Evolutionary conservation across 2,329 filamentous ascomycete species (phyloP), one percentile per base, ranked within the genome.

Genomic region (Apiospora aurea): DNA sequence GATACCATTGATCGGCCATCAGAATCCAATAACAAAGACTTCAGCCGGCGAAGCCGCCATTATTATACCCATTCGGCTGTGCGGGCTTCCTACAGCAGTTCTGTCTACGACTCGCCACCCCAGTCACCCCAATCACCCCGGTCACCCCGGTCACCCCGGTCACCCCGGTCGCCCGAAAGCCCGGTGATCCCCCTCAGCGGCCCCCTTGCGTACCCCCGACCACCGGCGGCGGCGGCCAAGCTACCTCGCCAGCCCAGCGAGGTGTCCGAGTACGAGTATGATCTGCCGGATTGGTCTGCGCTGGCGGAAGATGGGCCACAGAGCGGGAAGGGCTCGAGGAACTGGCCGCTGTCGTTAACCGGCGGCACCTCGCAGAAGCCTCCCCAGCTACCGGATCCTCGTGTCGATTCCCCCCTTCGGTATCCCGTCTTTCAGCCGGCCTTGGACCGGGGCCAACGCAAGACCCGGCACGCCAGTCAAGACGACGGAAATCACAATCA

Each of bases 391-490:
- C 34, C 57, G 34, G 57, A 41, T 41, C 18, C 57, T 64, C 34
- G 57, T 41, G 14, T 51, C 6, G 66, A 72, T 8, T 72, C 72
- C 24, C 24, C 69, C 71, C 13, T 73, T 73, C 49, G 43, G 53
- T 26, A 41, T 73, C 34, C 72, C 72, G 2, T 73, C 72, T 18
- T 73, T 73, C 67, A 73, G 72, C 47, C 72, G 72, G 24, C 72
- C 72, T 4, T 73, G 72, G 72, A 70, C 72, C 6, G 66, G 69
- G 18, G 64, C 67, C 21, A 38, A 67, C 43, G 68, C 72, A 18
- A 38, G 72, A 21, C 72, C 72, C 7, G 68, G 70, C 26, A 73
- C 72, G 24, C 72, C 72, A 4, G 47, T 71, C 21, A 73, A 73
- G 51, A 71, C 43, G 53, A 69, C 72, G 6, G 72, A 73, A 44